A percentile compares a stretch with the other conserved stretches of the same genome.
These are phyloP conservation scores for Saccharomycopsis amapae DNA, from an alignment of 805 yeast genomes.

Conservation along the genomic window DNA sequence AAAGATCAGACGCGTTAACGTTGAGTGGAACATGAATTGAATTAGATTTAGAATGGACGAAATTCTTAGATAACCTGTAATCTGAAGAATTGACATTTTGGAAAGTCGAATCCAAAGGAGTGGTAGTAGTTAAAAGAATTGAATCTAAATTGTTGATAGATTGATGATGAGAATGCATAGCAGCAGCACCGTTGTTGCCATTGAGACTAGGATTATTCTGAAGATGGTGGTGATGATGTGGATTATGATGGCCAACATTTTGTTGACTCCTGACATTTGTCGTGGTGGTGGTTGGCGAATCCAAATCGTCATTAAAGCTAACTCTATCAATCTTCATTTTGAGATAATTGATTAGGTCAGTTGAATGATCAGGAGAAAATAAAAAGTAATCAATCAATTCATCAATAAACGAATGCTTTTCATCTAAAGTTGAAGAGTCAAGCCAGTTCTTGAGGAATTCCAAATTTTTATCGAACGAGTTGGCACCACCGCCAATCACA, in stretches of 20 bases:
- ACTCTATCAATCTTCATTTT: conserved; percentile 19
- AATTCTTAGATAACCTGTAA: neutral
- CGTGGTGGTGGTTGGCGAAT: conserved; percentile 15
- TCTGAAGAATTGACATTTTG: neutral
- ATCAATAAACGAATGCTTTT: conserved; percentile 18
- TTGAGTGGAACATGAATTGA: conserved; percentile 6
- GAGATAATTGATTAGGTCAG: conserved; percentile 19
- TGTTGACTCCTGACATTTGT: too few relatives aligned
- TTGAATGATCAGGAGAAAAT: conserved; percentile 17
- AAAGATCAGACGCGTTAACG: neutral
- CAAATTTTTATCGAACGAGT: conserved; percentile 5
- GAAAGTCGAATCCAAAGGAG: neutral
- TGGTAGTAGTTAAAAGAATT: conserved; percentile 1
- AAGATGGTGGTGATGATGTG: too few relatives aligned
- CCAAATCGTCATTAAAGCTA: conserved; percentile 21
- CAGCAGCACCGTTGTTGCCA: too few relatives aligned
- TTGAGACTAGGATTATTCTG: too few relatives aligned
- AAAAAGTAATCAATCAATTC: conserved; percentile 21
- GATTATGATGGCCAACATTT: neutral
- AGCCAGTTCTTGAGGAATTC: conserved; percentile 12
- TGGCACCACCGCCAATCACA: conserved; percentile 14
- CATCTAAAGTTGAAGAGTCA: conserved; percentile 10
- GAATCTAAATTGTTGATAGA: conserved; percentile 11
- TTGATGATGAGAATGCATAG: conserved; percentile 4
- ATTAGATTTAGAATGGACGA: conserved; percentile 10